These are phyloP conservation scores for Talaromyces stipitatus DNA, from an alignment of 495 filamentous ascomycete species.

Conservation along the genomic window DNA sequence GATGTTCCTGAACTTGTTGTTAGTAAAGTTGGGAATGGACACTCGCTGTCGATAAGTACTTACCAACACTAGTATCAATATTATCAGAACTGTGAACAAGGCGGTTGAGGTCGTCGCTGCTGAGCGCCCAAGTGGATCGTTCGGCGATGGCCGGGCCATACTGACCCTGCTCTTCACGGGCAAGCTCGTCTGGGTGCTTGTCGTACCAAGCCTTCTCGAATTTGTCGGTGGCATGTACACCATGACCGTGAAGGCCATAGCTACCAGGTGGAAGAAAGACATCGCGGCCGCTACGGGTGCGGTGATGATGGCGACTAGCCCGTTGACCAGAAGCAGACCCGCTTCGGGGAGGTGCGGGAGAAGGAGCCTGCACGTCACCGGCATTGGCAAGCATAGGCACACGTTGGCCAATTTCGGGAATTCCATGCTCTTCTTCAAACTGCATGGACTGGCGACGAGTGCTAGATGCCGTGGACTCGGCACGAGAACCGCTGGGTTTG, in stretches of 20 bases:
- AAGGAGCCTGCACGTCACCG: slow-evolving; percentile 94
- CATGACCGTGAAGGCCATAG: slow-evolving; percentile 84
- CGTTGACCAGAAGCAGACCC: slow-evolving; percentile 45
- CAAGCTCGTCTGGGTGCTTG: slow-evolving; percentile 74
- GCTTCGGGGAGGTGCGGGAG: slow-evolving; percentile 57
- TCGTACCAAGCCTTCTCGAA: slow-evolving; percentile 84
- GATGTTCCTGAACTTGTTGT: slow-evolving; percentile 37
- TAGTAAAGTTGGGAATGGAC: neutral
- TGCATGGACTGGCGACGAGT: slow-evolving; percentile 42
- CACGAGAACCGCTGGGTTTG: slow-evolving; percentile 40
- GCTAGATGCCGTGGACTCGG: slow-evolving; percentile 41
- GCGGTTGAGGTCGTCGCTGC: slow-evolving; percentile 85
- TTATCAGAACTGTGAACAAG: slow-evolving; percentile 68
- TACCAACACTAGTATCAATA: slow-evolving; percentile 59
- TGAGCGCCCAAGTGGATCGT: slow-evolving; percentile 76
- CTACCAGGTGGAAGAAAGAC: slow-evolving; percentile 62
- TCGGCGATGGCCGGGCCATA: slow-evolving; percentile 58
- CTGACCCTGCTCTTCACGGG: slow-evolving; percentile 63
- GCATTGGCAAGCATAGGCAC: slow-evolving; percentile 93
- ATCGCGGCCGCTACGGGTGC: slow-evolving; percentile 54
- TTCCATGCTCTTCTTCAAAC: slow-evolving; percentile 70
- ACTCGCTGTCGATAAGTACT: slow-evolving; percentile 7
- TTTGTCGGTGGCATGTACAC: slow-evolving; percentile 56
- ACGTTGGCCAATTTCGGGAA: slow-evolving; percentile 80
- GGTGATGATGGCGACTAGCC: slow-evolving; percentile 58